Evolutionary conservation across 2,329 filamentous ascomycete species (phyloP).

Genomic region (Penicillium sp.): DNA sequence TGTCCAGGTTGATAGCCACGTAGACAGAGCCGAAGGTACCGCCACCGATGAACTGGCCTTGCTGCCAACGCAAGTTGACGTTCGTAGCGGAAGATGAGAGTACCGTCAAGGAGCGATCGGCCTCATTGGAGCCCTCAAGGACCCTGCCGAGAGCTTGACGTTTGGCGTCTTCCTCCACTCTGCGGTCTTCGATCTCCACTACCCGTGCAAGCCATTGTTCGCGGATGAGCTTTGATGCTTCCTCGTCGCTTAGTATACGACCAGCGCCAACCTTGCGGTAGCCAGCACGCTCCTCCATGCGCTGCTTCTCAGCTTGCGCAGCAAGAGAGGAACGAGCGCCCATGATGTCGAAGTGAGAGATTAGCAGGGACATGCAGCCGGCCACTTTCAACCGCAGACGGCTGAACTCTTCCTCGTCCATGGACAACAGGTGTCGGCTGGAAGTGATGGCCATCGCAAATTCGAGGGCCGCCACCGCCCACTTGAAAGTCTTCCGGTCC

Average conservation of each 20-base stretch:
- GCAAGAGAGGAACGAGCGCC: slow-evolving; percentile 90
- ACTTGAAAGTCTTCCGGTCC: slow-evolving; percentile 93
- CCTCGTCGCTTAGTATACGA: slow-evolving; percentile 74
- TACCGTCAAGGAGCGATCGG: slow-evolving; percentile 90
- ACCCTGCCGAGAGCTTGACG: slow-evolving; percentile 86
- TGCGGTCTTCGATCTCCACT: slow-evolving; percentile 72
- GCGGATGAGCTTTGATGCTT: slow-evolving; percentile 73
- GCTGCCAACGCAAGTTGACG: slow-evolving; percentile 94
- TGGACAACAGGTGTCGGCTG: slow-evolving; percentile 86
- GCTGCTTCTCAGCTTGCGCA: slow-evolving; percentile 89
- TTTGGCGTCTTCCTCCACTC: slow-evolving; percentile 79
- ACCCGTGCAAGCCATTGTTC: slow-evolving; percentile 75
- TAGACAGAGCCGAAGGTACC: slow-evolving; percentile 98
- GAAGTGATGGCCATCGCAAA: slow-evolving; percentile 98
- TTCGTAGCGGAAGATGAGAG: slow-evolving; percentile 93
- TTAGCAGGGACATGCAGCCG: slow-evolving; percentile 94
- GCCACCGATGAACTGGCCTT: slow-evolving; percentile 96
- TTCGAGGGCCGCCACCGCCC: slow-evolving; percentile 92
- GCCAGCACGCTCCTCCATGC: slow-evolving; percentile 77
- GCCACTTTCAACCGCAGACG: slow-evolving; percentile 84
- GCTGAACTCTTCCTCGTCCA: slow-evolving; percentile 85
- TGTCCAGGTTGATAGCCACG: slow-evolving; percentile 94
- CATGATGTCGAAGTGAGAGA: slow-evolving; percentile 99
- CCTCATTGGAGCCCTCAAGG: slow-evolving; percentile 91
- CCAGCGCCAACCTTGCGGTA: slow-evolving; percentile 78